phyloP scores from a whole-genome alignment of 2,329 filamentous ascomycete genomes.

The Geoglossum cookeanum region DNA sequence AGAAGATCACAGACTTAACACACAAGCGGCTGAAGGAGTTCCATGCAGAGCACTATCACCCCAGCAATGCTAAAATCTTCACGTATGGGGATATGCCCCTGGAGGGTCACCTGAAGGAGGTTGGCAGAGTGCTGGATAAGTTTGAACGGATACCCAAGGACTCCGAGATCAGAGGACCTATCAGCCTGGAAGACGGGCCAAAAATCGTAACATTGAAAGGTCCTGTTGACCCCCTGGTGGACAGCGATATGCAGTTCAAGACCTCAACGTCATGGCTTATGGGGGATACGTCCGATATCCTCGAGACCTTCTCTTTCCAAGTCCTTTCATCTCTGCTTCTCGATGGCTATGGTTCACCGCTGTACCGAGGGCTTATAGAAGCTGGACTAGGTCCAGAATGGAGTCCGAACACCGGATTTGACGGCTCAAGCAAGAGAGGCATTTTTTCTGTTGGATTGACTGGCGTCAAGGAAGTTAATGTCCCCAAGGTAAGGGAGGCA shows the following conservation, averaged over 20 bases:
- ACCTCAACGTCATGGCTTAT: slow-evolving; percentile 87
- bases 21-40: slow-evolving; percentile 78
- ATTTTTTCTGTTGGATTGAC: slow-evolving; percentile 84
- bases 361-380: slow-evolving; percentile 80
- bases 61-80: slow-evolving; percentile 88
- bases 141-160: slow-evolving; percentile 57
- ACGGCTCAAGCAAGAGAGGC: slow-evolving; percentile 53
- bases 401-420: slow-evolving; percentile 86
- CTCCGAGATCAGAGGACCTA: slow-evolving; percentile 54
- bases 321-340: slow-evolving; percentile 69
- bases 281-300: slow-evolving; percentile 60
- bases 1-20: slow-evolving; percentile 89
- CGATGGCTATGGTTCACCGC: slow-evolving; percentile 85
- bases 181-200: slow-evolving; percentile 48
- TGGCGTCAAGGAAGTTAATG: slow-evolving; percentile 67
- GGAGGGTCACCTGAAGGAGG: slow-evolving; percentile 57
- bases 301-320: slow-evolving; percentile 75
- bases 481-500: slow-evolving; percentile 54
- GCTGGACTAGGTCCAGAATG: slow-evolving; percentile 80
- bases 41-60: slow-evolving; percentile 86
- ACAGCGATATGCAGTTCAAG: slow-evolving; percentile 75
- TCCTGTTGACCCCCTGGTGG: slow-evolving; percentile 71
- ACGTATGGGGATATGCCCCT: slow-evolving; percentile 91
- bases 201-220: slow-evolving; percentile 53
- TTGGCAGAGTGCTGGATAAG: slow-evolving; percentile 51